Evolutionary conservation across 2,329 filamentous ascomycete genomes (phyloP).

Genomic region (Neonectria punicea): DNA sequence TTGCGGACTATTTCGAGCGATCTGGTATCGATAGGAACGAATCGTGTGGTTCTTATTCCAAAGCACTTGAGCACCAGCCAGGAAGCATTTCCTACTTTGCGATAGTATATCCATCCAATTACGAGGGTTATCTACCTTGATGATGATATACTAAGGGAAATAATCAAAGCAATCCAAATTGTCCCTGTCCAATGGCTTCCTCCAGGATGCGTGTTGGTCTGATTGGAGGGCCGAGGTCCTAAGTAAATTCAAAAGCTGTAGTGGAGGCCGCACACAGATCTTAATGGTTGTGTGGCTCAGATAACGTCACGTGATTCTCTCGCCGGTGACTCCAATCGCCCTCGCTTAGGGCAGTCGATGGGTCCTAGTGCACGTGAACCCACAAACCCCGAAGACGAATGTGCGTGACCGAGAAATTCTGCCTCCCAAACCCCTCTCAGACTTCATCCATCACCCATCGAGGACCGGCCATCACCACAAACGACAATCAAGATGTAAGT

Average conservation of each 20-base stretch:
- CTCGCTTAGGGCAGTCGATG: constrained; percentile 52
- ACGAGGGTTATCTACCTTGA: too few species aligned
- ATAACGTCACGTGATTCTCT: constrained; percentile 37
- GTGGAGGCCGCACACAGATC: not conserved
- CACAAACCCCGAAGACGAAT: constrained; percentile 53
- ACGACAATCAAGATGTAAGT: constrained; percentile 60
- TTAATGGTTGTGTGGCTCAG: constrained; percentile 16
- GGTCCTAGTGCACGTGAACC: constrained; percentile 53
- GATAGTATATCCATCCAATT: not conserved
- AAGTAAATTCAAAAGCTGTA: not conserved
- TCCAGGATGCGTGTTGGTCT: not conserved
- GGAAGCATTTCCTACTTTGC: not conserved
- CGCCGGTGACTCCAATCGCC: constrained; percentile 46
- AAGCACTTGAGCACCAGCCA: not conserved
- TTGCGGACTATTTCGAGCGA: not conserved
- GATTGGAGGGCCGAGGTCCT: not conserved
- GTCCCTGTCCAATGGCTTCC: not conserved
- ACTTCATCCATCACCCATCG: constrained; percentile 52
- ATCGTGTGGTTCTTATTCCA: not conserved
- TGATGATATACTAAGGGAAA: too few species aligned
- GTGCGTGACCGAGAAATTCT: constrained; percentile 54
- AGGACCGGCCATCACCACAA: constrained; percentile 55
- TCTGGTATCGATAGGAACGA: not conserved
- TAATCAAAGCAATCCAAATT: not conserved
- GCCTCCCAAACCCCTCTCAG: constrained; percentile 53